Evolutionary conservation across 805 yeast genomes (phyloP), one percentile per base, ranked within the genome.

Genomic region (Grigorovia humatica): DNA sequence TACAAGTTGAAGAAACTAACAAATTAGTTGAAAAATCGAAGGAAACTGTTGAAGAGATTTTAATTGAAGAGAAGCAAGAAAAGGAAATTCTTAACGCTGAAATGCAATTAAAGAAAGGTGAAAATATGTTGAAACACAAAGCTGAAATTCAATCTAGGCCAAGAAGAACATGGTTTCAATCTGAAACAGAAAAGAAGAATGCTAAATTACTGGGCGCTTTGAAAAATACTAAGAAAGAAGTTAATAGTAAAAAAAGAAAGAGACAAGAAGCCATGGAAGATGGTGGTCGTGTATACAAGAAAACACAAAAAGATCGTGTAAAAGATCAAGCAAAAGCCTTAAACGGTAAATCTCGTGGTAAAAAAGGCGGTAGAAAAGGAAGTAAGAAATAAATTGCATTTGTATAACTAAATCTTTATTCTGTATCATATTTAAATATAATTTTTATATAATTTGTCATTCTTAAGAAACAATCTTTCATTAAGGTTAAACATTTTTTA

Each of bases 81-180:
- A 91, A 91, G 70, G 95, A 88, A 65, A 74, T 91, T 48, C 67
- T 88, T 30, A 79, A 79, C 51, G 98, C 97, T 1, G 99, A 93
- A 72, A 84, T 88, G 85, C 93, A 93, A 66, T 69, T 91, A 47
- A 78, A 77, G 57, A 88, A 85, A 67, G 96, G 96, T 52, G 85
- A 85, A 61, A 93, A 93, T 67, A 60, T 93, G 66, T 70, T 93
- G 56, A 84, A 79, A 63, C 89, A 86, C 61, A 80, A 81, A 58
- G 79, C 78, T 50, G 98, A 93, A 69, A 93, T 93, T 63, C 77
- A 80, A 57, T 73, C 96, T 0, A 79, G 97, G 63, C 98, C 99
- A 38, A 88, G 80, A 69, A 81, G 99, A 72, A 93, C 99, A 0
- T 93, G 99, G 99, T 91, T 93, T 68, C 91, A 88, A 70, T 74